phyloP scores from a whole-genome alignment of 352 stramenopile genomes.

The Globisporangium carolinianum region DNA sequence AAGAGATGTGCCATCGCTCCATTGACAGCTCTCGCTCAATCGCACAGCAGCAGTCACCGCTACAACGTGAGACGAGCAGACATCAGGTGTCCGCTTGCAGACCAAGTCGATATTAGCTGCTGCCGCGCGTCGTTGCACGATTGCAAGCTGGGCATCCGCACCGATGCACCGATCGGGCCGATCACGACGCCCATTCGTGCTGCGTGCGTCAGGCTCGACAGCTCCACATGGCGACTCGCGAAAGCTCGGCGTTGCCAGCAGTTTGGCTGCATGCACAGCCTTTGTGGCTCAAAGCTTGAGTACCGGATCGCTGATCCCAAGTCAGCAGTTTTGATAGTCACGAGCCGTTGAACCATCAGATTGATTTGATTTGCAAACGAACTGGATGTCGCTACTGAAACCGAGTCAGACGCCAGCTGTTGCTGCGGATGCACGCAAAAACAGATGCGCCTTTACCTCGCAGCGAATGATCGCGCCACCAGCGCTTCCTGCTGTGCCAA shows the following conservation, averaged over 20 bases:
- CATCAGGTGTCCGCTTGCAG: no score
- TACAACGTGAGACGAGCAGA: no score
- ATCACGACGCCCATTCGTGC: no score
- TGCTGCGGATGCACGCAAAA: conserved; percentile 2
- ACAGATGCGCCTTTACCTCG: conserved; percentile 6
- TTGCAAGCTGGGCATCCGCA: no score
- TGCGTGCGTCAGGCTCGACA: background rate
- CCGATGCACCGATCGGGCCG: no score
- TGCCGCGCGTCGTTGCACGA: no score
- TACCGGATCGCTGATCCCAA: background rate
- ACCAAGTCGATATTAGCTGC: no score
- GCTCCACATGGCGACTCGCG: background rate
- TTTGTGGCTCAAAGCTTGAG: background rate
- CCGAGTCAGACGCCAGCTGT: conserved; percentile 8
- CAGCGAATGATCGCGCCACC: no score
- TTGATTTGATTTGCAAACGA: background rate
- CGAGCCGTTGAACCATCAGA: background rate
- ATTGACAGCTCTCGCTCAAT: no score
- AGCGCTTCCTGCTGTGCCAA: background rate
- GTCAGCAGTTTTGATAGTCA: background rate
- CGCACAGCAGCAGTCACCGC: no score
- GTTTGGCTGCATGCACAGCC: background rate
- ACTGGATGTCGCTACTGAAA: no score
- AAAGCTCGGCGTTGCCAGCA: background rate
- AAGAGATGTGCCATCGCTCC: no score